phyloP scores from a whole-genome alignment of 2,329 filamentous ascomycete genomes.

The Saccharata proteae region DNA sequence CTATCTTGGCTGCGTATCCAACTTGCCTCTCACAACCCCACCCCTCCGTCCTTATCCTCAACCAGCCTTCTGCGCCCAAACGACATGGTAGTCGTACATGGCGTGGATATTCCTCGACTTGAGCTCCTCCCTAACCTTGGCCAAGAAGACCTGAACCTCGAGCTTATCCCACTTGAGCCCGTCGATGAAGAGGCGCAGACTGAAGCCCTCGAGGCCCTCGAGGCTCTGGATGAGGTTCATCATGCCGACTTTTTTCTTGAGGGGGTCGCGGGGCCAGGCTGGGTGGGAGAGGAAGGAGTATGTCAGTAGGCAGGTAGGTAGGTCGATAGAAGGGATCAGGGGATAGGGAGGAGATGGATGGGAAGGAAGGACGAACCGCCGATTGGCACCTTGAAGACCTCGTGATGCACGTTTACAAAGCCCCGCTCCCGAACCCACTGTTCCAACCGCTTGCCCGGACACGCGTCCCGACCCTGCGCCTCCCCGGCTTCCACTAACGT shows the following conservation, averaged over 20 bases:
- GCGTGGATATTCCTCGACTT: constrained; percentile 11
- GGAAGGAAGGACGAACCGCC: constrained; percentile 1
- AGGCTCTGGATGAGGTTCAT: constrained; percentile 16
- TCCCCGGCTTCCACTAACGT: constrained; percentile 1
- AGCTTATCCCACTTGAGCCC: constrained; percentile 13
- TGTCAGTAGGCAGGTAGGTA: too few relatives aligned
- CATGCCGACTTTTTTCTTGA: constrained; percentile 18
- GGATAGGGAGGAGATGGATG: too few relatives aligned
- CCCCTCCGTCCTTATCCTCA: too few relatives aligned
- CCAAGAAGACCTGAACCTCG: constrained; percentile 16
- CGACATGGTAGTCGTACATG: constrained; percentile 3
- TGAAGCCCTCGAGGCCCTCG: constrained; percentile 17
- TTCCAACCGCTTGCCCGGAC: constrained; percentile 13
- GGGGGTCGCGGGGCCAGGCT: too few relatives aligned
- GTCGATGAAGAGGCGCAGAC: constrained; percentile 11
- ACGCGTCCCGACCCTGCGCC: background rate
- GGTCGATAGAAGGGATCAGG: too few relatives aligned
- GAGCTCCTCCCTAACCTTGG: constrained; percentile 13
- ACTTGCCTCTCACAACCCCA: too few relatives aligned
- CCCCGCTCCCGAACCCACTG: constrained; percentile 19
- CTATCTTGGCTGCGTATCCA: too few relatives aligned
- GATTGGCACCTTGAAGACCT: constrained; percentile 19
- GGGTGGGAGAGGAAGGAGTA: too few relatives aligned
- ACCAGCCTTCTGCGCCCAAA: constrained; percentile 1
- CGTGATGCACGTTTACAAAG: constrained; percentile 22